Percentiles rank a stretch among this genome's conserved stretches.
Evolutionary conservation across 768 basidiomycete species (phyloP).

Genomic region (Holtermannia corniformis): DNA sequence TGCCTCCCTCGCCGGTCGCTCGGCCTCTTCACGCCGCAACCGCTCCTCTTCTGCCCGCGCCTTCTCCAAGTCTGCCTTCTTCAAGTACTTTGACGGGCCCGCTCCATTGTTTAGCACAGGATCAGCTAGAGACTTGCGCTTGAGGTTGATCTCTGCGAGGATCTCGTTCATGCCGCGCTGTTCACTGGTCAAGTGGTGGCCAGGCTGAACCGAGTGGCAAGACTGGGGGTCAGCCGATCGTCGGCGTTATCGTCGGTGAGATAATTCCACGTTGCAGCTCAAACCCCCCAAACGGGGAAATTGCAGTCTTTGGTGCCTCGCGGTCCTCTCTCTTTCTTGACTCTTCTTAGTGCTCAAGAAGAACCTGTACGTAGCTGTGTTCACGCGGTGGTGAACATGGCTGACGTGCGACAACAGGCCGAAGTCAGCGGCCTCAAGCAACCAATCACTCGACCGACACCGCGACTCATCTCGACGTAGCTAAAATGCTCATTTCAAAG

Average conservation of each 20-base stretch:
- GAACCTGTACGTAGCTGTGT: neutral
- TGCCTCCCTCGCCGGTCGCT: slow-evolving; percentile 30
- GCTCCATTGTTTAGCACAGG: slow-evolving; percentile 44
- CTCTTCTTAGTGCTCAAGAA: neutral
- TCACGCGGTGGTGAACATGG: too few relatives aligned
- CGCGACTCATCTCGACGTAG: slow-evolving; percentile 10
- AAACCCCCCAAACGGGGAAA: neutral
- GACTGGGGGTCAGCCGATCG: too few relatives aligned
- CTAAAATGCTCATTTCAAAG: slow-evolving; percentile 91
- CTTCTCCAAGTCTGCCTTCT: slow-evolving; percentile 77
- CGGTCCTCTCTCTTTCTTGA: neutral
- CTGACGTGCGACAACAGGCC: neutral
- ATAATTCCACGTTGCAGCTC: neutral
- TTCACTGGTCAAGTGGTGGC: too few relatives aligned
- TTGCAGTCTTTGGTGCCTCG: neutral
- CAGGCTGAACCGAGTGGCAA: too few relatives aligned
- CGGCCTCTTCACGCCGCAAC: slow-evolving; percentile 43
- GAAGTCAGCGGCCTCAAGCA: slow-evolving; percentile 39
- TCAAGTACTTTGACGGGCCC: slow-evolving; percentile 65
- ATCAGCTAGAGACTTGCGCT: slow-evolving; percentile 64
- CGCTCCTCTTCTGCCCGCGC: slow-evolving; percentile 44
- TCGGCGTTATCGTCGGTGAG: too few relatives aligned
- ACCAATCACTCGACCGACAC: slow-evolving; percentile 13
- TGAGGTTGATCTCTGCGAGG: slow-evolving; percentile 75
- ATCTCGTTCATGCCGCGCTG: slow-evolving; percentile 66